Conservation (phyloP, 192 early-diverging fungal species). For the Gigaspora rosea region DNA sequence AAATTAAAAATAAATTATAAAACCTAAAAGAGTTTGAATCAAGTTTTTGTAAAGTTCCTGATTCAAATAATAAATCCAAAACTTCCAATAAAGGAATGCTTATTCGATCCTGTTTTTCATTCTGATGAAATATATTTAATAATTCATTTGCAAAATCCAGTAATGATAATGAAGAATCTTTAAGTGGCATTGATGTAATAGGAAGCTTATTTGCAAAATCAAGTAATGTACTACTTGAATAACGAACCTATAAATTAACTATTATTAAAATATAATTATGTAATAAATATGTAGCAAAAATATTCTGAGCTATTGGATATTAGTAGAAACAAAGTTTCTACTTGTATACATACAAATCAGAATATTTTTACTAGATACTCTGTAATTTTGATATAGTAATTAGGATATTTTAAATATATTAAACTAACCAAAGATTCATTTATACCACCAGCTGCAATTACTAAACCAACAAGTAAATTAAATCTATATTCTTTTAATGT, state of each 20-base stretch:
- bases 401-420: too few species aligned
- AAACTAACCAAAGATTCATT: slow-evolving; percentile 65
- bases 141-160: slow-evolving; percentile 46
- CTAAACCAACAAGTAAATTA: slow-evolving; percentile 65
- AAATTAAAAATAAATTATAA: neutral
- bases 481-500: slow-evolving; percentile 54
- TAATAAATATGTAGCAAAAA: neutral
- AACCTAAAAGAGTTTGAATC: neutral
- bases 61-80: slow-evolving; percentile 65
- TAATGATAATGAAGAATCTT: slow-evolving; percentile 35
- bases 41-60: slow-evolving; percentile 42
- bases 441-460: slow-evolving; percentile 78
- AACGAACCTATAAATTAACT: slow-evolving; percentile 52
- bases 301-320: neutral
- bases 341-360: neutral
- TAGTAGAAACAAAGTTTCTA: neutral
- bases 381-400: too few species aligned
- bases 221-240: slow-evolving; percentile 63
- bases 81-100: slow-evolving; percentile 67
- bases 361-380: too few species aligned
- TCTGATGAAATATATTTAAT: slow-evolving; percentile 42
- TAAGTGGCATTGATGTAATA: neutral
- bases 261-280: slow-evolving; percentile 8
- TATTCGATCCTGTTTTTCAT: slow-evolving; percentile 66
- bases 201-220: slow-evolving; percentile 59